phyloP scores from a whole-genome alignment of 1,284 basidiomycete species.

The Phellopilus nigrolimitatus region DNA sequence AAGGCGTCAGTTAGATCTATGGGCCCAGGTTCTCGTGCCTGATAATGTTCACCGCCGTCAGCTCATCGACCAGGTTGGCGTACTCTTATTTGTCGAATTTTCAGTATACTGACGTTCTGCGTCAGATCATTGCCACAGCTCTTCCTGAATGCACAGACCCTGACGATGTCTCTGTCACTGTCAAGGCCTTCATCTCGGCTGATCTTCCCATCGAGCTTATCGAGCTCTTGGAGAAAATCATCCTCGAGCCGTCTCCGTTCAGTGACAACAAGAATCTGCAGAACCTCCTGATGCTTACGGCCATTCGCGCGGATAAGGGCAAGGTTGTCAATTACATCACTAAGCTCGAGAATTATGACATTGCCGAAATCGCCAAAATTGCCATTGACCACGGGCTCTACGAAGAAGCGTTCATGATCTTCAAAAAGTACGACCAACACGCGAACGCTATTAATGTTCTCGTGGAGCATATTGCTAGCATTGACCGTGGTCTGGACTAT shows the following conservation, averaged over 20 bases:
- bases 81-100: neutral
- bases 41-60: conserved; percentile 93
- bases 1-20: conserved; percentile 92
- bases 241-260: conserved; percentile 96
- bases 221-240: conserved; percentile 97
- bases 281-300: conserved; percentile 92
- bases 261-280: conserved; percentile 96
- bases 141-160: conserved; percentile 97
- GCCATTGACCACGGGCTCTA: conserved; percentile 95
- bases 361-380: conserved; percentile 93
- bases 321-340: conserved; percentile 99
- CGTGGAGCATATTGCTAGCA: conserved; percentile 96
- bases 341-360: conserved; percentile 94
- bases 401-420: conserved; percentile 96
- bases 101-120: neutral
- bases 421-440: conserved; percentile 93
- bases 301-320: conserved; percentile 97
- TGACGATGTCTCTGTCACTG: conserved; percentile 97
- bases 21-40: conserved; percentile 89
- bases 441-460: conserved; percentile 96
- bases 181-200: conserved; percentile 97
- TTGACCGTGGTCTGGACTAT: conserved; percentile 95
- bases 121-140: conserved; percentile 84
- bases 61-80: conserved; percentile 85
- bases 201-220: conserved; percentile 98